phyloP scores from a whole-genome alignment of 2,329 filamentous ascomycete species.

The Penicillium expansum region DNA sequence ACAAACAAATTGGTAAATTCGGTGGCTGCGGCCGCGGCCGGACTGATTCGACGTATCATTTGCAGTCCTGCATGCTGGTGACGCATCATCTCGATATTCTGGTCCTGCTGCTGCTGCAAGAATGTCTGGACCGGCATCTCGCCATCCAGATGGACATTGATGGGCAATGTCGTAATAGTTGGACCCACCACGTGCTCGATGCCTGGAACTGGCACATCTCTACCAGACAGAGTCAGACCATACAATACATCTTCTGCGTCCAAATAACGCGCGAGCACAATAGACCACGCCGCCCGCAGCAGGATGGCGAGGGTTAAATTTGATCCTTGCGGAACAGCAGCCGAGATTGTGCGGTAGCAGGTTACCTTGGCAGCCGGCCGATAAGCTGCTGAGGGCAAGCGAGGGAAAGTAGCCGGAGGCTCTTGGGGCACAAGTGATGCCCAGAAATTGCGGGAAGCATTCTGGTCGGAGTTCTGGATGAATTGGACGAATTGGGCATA shows the following conservation, averaged over 20 bases:
- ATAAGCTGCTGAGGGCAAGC: conserved; percentile 1
- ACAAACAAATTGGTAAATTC: conserved; percentile 4
- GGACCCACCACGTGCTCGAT: conserved; percentile 42
- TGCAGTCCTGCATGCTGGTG: conserved; percentile 1
- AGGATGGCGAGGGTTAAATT: conserved; percentile 27
- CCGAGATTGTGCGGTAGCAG: not conserved
- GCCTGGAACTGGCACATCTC: conserved; percentile 36
- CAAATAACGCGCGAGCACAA: conserved; percentile 37
- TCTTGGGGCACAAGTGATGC: not conserved
- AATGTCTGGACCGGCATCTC: not conserved
- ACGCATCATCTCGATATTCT: not conserved
- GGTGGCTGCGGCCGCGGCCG: not conserved
- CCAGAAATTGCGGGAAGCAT: conserved; percentile 13
- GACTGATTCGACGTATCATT: not conserved
- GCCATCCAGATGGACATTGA: not conserved
- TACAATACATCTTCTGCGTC: conserved; percentile 39
- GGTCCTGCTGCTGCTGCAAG: not conserved
- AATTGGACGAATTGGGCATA: conserved; percentile 22
- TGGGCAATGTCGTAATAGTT: conserved; percentile 41
- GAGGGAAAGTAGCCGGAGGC: conserved; percentile 9
- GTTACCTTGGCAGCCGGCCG: not conserved
- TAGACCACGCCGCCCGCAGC: conserved; percentile 31
- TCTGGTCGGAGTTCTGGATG: conserved; percentile 9
- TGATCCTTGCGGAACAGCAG: conserved; percentile 22
- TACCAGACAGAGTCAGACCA: conserved; percentile 41